Conservation (phyloP, 306 rosid species). For the Aeschynomene evenia region DNA sequence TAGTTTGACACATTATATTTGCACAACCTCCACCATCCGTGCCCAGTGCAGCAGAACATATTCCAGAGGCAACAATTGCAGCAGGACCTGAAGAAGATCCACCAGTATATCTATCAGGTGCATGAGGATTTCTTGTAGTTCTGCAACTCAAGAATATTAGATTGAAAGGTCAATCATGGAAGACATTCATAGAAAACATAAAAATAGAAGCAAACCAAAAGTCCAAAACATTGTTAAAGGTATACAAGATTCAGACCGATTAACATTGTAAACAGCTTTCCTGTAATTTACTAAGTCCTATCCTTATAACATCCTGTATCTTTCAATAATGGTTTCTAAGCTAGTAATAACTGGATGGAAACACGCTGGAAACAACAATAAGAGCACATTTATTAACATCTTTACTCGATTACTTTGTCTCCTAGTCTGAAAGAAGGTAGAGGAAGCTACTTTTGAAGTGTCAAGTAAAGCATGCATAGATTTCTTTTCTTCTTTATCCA, state of each 20-base stretch:
- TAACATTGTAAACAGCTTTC: neutral
- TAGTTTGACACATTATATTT: constrained; percentile 29
- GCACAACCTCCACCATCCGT: constrained; percentile 96
- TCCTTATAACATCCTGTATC: neutral
- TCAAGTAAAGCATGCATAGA: constrained; percentile 12
- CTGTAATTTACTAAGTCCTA: constrained; percentile 4
- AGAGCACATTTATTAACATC: neutral
- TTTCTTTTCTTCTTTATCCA: neutral
- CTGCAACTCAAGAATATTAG: constrained; percentile 49
- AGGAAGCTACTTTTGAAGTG: neutral
- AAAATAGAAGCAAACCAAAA: constrained; percentile 20
- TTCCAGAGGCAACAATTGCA: constrained; percentile 93
- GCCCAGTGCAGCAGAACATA: constrained; percentile 94
- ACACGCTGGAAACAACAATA: neutral
- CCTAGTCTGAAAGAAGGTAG: constrained; percentile 11
- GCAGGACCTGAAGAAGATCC: constrained; percentile 99
- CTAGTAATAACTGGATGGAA: neutral
- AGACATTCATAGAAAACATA: neutral
- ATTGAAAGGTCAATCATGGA: constrained; percentile 9
- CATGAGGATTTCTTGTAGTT: constrained; percentile 95
- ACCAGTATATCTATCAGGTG: constrained; percentile 87
- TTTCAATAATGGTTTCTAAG: constrained; percentile 17
- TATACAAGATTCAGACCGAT: neutral
- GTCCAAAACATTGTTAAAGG: neutral
- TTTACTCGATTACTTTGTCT: constrained; percentile 7